A percentile compares a stretch with the other conserved stretches of the same genome.
Evolutionary conservation across 192 early-diverging fungal species (phyloP).

Genomic region (Lunasporangiospora selenospora): DNA sequence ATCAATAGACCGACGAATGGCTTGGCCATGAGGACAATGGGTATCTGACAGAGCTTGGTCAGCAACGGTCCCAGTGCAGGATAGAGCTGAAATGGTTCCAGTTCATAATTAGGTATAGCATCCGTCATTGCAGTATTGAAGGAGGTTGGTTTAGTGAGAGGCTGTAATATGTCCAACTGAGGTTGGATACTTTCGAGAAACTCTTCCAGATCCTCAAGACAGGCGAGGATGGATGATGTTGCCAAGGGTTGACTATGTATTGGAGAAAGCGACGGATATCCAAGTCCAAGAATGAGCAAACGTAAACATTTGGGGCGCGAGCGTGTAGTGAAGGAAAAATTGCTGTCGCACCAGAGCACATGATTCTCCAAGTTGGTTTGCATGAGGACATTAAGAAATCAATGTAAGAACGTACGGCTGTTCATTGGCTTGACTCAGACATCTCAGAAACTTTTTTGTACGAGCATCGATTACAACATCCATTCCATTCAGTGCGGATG

Average conservation of each 20-base stretch:
- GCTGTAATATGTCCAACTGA: neutral
- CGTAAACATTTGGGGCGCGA: no score
- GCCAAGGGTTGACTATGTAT: constrained; percentile 12
- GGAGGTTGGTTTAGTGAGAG: no score
- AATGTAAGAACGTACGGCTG: constrained; percentile 12
- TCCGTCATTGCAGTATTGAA: no score
- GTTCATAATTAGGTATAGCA: no score
- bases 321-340: no score
- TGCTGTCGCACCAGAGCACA: no score
- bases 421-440: constrained; percentile 17
- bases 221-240: constrained; percentile 1
- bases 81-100: constrained; percentile 1
- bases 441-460: constrained; percentile 25
- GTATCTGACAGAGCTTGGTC: constrained; percentile 16
- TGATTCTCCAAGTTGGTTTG: no score
- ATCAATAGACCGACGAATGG: neutral
- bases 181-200: constrained; percentile 26
- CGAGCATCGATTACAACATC: constrained; percentile 31
- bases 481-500: constrained; percentile 43
- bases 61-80: constrained; percentile 16
- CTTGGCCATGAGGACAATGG: constrained; percentile 3
- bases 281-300: no score
- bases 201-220: constrained; percentile 5
- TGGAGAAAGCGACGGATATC: no score
- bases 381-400: no score